Base-by-base conservation (phyloP, 1,284 basidiomycete genomes). In the Marasmius fiardii region DNA sequence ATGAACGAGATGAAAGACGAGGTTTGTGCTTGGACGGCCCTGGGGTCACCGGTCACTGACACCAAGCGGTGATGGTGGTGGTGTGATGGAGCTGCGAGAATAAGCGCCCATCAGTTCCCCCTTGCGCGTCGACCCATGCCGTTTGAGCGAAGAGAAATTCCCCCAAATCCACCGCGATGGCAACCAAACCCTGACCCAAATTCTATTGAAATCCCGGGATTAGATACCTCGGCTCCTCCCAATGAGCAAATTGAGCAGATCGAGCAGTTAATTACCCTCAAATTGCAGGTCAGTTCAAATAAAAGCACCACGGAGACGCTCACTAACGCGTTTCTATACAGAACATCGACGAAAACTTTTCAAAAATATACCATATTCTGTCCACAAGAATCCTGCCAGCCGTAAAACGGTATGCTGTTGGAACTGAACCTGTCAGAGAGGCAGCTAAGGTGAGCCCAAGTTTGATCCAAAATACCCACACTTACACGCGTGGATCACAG, bases 341-440 rank as follows among this genome's bases (percentile, higher is more conserved):
- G 85, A 92, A 95, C 67, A 90, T 96, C 64, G 95, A 98, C 67
- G 91, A 92, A 57, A 95, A 95, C 68, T 95, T 97, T 70, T 89
- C 95, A 0, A 89, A 82, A 62, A 91, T 95, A 53, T 93, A 97
- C 65, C 83, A 93, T 67, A 74, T 93, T n/a, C 80, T 97, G 66
- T 88, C 92, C 4, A 87, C 80, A 51, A 85, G 82, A 63, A 77
- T 98, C 34, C 71, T 98, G 45, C 95, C 95, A 6, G 86, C 93
- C 14, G 85, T 98, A 61, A 95, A 94, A 69, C 81, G 88, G 47
- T 97, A 93, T 72, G 86, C 92, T 0, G 84, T 92, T 16, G 90
- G 85, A 20, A 92, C 91, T 23, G 88, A 93, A 63, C 90, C 93
- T 4, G 92, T 94, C 18, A 79, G 92, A 63, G 92, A 95, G 61